phyloP scores from a whole-genome alignment of 2,329 filamentous ascomycete genomes.

The Alternaria incomplexa region DNA sequence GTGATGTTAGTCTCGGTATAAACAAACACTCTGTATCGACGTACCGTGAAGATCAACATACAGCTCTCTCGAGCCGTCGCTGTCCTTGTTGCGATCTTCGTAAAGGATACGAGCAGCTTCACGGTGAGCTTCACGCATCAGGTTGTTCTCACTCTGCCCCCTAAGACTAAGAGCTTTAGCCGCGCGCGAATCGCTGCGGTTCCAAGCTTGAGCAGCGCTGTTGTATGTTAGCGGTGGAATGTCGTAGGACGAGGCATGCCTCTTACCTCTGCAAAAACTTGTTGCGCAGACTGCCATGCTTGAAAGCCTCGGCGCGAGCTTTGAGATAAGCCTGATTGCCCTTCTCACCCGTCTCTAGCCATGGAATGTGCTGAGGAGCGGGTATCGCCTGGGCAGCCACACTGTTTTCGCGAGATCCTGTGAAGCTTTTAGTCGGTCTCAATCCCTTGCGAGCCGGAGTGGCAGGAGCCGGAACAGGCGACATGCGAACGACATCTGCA shows the following conservation, averaged over 20 bases:
- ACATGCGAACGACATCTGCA: conserved; percentile 95
- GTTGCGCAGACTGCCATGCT: conserved; percentile 93
- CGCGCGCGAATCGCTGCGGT: conserved; percentile 93
- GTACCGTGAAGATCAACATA: conserved; percentile 89
- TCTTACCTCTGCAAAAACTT: conserved; percentile 90
- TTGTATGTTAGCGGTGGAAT: conserved; percentile 13
- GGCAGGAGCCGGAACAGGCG: conserved; percentile 77
- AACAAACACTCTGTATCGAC: neutral
- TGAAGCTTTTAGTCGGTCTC: conserved; percentile 70
- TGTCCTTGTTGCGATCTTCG: conserved; percentile 85
- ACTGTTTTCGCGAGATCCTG: conserved; percentile 76
- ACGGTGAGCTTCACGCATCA: conserved; percentile 96
- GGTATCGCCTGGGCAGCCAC: conserved; percentile 82
- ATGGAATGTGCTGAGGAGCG: conserved; percentile 89
- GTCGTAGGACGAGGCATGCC: neutral
- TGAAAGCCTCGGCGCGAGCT: conserved; percentile 92
- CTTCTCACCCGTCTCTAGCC: conserved; percentile 90
- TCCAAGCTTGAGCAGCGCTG: conserved; percentile 97
- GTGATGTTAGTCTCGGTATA: conserved; percentile 6
- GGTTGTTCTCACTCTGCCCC: conserved; percentile 93
- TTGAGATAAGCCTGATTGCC: conserved; percentile 96
- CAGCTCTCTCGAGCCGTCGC: conserved; percentile 68
- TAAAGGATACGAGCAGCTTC: conserved; percentile 92
- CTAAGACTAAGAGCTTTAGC: conserved; percentile 93
- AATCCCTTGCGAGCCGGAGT: conserved; percentile 63